Evolutionary conservation across 495 filamentous ascomycete species (phyloP).

Genomic region (Talaromyces ruber): DNA sequence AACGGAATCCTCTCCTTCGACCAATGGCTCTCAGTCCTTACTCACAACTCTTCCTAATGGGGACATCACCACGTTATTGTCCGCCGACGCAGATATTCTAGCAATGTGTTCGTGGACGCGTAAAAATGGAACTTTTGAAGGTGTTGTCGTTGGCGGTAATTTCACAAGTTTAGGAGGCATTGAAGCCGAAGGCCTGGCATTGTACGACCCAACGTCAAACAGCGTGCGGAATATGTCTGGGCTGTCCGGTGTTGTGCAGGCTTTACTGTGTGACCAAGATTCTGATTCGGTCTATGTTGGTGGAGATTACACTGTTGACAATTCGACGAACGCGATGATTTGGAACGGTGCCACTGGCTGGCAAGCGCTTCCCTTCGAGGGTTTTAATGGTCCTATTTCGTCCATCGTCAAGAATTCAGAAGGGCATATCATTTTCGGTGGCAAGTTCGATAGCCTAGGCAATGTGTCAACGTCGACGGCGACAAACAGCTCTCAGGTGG

Average conservation of each 20-base stretch:
- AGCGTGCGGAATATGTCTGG: slow-evolving; percentile 65
- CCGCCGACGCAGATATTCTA: slow-evolving; percentile 73
- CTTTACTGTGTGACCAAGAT: slow-evolving; percentile 75
- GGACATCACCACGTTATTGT: slow-evolving; percentile 60
- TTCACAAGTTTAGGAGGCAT: slow-evolving; percentile 84
- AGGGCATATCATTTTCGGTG: slow-evolving; percentile 85
- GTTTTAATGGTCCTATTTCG: slow-evolving; percentile 89
- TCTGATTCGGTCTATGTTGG: slow-evolving; percentile 84
- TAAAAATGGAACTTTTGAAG: slow-evolving; percentile 56
- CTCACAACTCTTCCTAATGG: slow-evolving; percentile 82
- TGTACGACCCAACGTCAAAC: slow-evolving; percentile 64
- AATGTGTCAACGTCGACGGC: slow-evolving; percentile 58
- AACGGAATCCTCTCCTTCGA: slow-evolving; percentile 52
- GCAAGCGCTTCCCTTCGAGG: slow-evolving; percentile 81
- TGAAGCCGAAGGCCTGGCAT: slow-evolving; percentile 68
- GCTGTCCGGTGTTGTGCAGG: slow-evolving; percentile 69
- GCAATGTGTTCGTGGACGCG: slow-evolving; percentile 77
- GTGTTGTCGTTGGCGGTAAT: slow-evolving; percentile 83
- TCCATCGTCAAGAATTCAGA: slow-evolving; percentile 72
- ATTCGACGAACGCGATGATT: slow-evolving; percentile 81
- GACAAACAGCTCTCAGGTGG: slow-evolving; percentile 58
- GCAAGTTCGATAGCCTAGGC: slow-evolving; percentile 83
- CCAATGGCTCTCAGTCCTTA: slow-evolving; percentile 74
- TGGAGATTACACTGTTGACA: slow-evolving; percentile 68
- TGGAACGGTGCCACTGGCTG: slow-evolving; percentile 65